These are phyloP conservation scores for Lichtheimia hyalospora DNA, from an alignment of 371 early-diverging fungal genomes.

Conservation along the genomic window DNA sequence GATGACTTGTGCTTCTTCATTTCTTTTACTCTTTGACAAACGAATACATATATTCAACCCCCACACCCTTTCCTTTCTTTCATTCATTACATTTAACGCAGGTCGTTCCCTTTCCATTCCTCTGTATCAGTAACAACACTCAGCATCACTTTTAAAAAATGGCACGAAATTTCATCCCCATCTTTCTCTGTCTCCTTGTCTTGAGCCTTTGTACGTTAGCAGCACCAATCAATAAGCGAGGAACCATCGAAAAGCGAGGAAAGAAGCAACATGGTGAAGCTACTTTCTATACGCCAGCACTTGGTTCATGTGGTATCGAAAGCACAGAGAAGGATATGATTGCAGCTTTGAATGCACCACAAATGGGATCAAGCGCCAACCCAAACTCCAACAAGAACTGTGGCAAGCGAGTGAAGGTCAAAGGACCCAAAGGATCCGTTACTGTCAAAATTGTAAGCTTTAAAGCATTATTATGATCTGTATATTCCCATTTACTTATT, in stretches of 20 bases:
- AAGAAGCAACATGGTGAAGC: conserved; percentile 33
- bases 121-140: background rate
- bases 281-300: conserved; percentile 25
- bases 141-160: background rate
- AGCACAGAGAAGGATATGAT: conserved; percentile 25
- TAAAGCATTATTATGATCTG: background rate
- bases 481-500: background rate
- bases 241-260: conserved; percentile 7
- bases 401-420: conserved; percentile 30
- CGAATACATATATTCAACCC: background rate
- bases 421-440: conserved; percentile 40
- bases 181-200: conserved; percentile 4
- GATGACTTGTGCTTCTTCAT: background rate
- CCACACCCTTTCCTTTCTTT: conserved; percentile 15
- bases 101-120: conserved; percentile 13
- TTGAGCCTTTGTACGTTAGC: conserved; percentile 9
- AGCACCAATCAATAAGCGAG: conserved; percentile 13
- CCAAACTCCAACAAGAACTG: conserved; percentile 43
- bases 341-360: conserved; percentile 47
- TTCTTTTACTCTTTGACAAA: background rate
- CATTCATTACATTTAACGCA: conserved; percentile 1
- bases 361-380: conserved; percentile 36
- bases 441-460: conserved; percentile 29
- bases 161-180: conserved; percentile 2
- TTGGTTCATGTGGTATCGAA: conserved; percentile 38